phyloP scores from a whole-genome alignment of 805 yeast species.

The Pichia phayaonensis region DNA sequence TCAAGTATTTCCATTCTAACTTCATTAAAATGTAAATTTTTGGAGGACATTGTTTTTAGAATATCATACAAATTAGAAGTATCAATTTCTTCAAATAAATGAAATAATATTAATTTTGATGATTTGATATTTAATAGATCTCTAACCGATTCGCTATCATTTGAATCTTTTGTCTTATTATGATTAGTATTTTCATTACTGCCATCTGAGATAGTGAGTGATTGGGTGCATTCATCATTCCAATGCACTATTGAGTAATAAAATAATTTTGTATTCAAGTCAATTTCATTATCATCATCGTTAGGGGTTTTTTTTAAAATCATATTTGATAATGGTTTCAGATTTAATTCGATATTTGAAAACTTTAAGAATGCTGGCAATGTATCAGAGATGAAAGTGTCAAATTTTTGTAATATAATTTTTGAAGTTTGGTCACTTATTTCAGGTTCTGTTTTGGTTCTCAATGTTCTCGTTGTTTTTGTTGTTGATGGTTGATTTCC shows the following conservation, averaged over 20 bases:
- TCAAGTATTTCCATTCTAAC: conserved; percentile 21
- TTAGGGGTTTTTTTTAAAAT: conserved; percentile 14
- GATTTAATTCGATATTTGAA: conserved; percentile 32
- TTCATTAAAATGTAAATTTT: conserved; percentile 22
- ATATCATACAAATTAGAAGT: conserved; percentile 13
- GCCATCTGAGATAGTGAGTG: conserved; percentile 15
- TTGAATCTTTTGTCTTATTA: conserved; percentile 1
- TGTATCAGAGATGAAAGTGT: conserved; percentile 8
- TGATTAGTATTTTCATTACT: conserved; percentile 14
- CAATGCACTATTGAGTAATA: not conserved
- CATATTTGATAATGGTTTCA: conserved; percentile 35
- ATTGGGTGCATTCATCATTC: not conserved
- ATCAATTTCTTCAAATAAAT: conserved; percentile 15
- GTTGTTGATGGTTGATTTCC: not conserved
- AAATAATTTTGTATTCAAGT: not conserved
- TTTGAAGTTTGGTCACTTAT: conserved; percentile 9
- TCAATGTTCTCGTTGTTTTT: conserved; percentile 15
- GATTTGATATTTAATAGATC: conserved; percentile 23
- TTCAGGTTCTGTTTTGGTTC: conserved; percentile 12
- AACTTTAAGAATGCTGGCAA: conserved; percentile 14
- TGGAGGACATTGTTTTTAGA: conserved; percentile 14
- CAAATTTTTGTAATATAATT: not conserved
- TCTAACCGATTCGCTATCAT: conserved; percentile 21
- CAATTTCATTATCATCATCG: not conserved
- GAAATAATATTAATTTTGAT: conserved; percentile 6